Base-by-base conservation (phyloP, 1,284 basidiomycete species). In the Ustilago vetiveriae region DNA sequence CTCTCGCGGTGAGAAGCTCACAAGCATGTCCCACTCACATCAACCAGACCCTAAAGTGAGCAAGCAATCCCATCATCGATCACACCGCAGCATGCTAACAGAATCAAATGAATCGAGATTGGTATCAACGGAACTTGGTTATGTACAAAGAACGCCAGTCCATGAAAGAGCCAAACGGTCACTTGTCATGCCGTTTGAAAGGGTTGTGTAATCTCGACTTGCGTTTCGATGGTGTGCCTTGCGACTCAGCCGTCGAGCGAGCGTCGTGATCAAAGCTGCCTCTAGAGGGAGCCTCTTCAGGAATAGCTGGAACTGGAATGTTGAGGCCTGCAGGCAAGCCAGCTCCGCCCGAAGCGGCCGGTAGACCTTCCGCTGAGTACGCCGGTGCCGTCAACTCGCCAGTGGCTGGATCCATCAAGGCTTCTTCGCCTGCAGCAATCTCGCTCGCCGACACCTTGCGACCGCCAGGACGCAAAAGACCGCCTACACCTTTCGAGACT, bases 401-500 rank as follows among this genome's bases (percentile, higher is more conserved):
- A 4, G 56, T 57, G 16, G 58, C 43, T 6, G 64, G 63, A 23
- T 62, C 55, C 3, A 63, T 27, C 38, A 58, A 30, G 8, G 49
- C 40, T 11, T 69, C 53, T 21, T 62, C 58, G 4, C 37, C 50
- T 11, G 52, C 22, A 10, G 30, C 57, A 24, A 33, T 26, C 32
- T 72, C 59, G 37, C 22, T 38, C 9, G 46, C 40, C 13, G 52
- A 56, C 4, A 44, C 33, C 32, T 60, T 53, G 17, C 58, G 39
- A 2, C 59, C 58, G 16, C 65, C 65, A 2, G 58, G 58, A 24
- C 46, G 54, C 10, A 69, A 42, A 24, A 52, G 21, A 41, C 44
- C 78, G 19, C 83, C 83, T 17, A 81, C 83, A 19, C 80, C 83
- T 32, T 81, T 81, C 6, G 73, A 75, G 21, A 80, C 76, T 5